A percentile compares a stretch with the other conserved stretches of the same genome.
Evolutionary conservation across 441 rosid species (phyloP).

Genomic region (Breynia disticha): DNA sequence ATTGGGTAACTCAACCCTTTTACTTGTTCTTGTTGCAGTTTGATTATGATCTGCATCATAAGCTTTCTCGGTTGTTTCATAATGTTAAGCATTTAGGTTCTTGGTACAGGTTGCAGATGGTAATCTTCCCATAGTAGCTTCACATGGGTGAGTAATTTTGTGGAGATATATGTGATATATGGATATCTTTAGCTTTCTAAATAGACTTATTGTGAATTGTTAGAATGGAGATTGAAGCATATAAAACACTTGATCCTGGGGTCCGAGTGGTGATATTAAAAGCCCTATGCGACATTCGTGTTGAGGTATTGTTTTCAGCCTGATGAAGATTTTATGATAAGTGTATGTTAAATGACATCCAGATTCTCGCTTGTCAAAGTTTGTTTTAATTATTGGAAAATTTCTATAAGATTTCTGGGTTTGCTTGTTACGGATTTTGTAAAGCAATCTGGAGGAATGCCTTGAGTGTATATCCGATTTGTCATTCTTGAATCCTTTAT

Average conservation of each 20-base stretch:
- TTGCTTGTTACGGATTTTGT: too few species aligned
- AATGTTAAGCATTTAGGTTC: slow-evolving; percentile 19
- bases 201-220: slow-evolving; percentile 18
- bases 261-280: slow-evolving; percentile 92
- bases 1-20: slow-evolving; percentile 63
- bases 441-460: too few species aligned
- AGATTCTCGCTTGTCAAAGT: too few species aligned
- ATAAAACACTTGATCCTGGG: slow-evolving; percentile 85
- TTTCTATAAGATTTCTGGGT: too few species aligned
- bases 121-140: slow-evolving; percentile 87
- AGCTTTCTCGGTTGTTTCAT: slow-evolving; percentile 2
- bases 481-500: too few species aligned
- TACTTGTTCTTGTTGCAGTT: slow-evolving; percentile 19
- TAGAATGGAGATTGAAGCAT: slow-evolving; percentile 72
- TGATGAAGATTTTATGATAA: not conserved
- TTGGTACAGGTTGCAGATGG: slow-evolving; percentile 88
- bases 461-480: too few species aligned
- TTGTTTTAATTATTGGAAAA: too few species aligned
- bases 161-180: slow-evolving; percentile 14
- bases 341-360: too few species aligned
- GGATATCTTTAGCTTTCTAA: slow-evolving; percentile 19
- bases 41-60: slow-evolving; percentile 12
- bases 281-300: slow-evolving; percentile 96
- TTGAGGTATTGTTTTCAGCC: slow-evolving; percentile 50
- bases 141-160: slow-evolving; percentile 78